Conservation (phyloP, 169 alveolate genomes). For the Cyclospora cayetanensis region DNA sequence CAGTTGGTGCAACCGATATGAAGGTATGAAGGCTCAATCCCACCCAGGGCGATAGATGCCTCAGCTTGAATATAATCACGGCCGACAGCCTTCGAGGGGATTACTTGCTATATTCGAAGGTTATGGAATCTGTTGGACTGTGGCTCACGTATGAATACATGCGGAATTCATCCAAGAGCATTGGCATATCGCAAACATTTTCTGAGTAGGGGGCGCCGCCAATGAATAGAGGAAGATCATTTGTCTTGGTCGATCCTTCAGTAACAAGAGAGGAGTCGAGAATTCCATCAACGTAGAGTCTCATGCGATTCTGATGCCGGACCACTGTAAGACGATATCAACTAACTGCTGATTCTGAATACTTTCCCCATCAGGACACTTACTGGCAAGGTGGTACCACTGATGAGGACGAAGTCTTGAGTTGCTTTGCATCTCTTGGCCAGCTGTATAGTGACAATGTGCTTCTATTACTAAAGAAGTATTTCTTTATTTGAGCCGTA, state of each 20-base stretch:
- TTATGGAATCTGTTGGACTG: not conserved
- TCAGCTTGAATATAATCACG: conserved; percentile 83
- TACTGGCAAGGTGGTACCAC: conserved; percentile 89
- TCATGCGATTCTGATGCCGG: conserved; percentile 65
- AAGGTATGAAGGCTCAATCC: conserved; percentile 87
- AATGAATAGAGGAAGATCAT: conserved; percentile 86
- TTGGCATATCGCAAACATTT: conserved; percentile 86
- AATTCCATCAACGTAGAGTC: conserved; percentile 67
- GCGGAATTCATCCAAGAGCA: conserved; percentile 86
- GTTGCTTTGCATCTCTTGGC: conserved; percentile 81
- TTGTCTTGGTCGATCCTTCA: conserved; percentile 77
- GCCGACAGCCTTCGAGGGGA: conserved; percentile 77
- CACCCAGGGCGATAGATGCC: conserved; percentile 83
- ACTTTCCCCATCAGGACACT: not conserved
- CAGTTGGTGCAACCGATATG: conserved; percentile 89
- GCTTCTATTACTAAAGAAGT: not conserved
- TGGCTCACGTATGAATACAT: conserved; percentile 72
- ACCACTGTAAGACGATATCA: not conserved
- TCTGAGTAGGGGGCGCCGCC: conserved; percentile 87
- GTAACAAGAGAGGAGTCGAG: conserved; percentile 62
- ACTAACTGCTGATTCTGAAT: not conserved
- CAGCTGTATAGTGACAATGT: conserved; percentile 64
- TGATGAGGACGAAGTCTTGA: conserved; percentile 83
- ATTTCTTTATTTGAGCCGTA: conserved; percentile 38
- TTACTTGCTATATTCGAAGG: conserved; percentile 10